Evolutionary conservation across 176 grass and related monocot genomes (phyloP), one percentile per base, ranked within the genome.

Genomic region (Lolium perenne): DNA sequence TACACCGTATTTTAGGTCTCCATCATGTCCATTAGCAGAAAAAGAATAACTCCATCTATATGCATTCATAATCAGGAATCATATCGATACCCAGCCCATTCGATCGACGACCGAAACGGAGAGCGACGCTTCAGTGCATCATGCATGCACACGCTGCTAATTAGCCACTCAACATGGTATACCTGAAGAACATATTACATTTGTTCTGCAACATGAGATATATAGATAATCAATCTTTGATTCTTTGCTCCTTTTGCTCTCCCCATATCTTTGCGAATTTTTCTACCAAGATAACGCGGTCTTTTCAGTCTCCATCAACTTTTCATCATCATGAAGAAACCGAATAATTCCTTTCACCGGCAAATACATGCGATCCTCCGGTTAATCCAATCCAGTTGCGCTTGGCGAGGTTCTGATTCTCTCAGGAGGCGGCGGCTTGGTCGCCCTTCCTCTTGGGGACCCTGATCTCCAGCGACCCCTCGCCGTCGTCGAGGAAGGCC

Each of bases 391-490:
- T 84, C 85, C 68, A 80, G 73, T 86, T 40, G 63, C 6, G 22
- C 20, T 49, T 26, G 65, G 38, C 41, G 66, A 84, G 58, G 76
- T 69, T 80, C 76, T 0, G 81, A 82, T 81, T 88, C 90, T 85
- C 62, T 88, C 86, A 91, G 51, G 77, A n/a, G 63, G 22, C 77
- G 79, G 22, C 38, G 75, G 81, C 59, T 10, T 81, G 82, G 75
- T 79, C 84, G 45, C 81, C 88, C 69, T 38, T 35, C 61, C 76
- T 77, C 92, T 92, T 96, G 63, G 91, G 79, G 4, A 96, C 90
- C 77, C 92, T 96, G 32, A 96, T 90, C 92, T 96, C 97, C 9
- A 96, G 72, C 5, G 88, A 84, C 26, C 80, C 89, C 0, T 91
- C 89, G n/a, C 70, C 81, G 79, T 94, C 93, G 57, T 89, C 77